These are phyloP conservation scores for Cladosporium sp. DNA, from an alignment of 2,329 filamentous ascomycete genomes.

Conservation along the genomic window DNA sequence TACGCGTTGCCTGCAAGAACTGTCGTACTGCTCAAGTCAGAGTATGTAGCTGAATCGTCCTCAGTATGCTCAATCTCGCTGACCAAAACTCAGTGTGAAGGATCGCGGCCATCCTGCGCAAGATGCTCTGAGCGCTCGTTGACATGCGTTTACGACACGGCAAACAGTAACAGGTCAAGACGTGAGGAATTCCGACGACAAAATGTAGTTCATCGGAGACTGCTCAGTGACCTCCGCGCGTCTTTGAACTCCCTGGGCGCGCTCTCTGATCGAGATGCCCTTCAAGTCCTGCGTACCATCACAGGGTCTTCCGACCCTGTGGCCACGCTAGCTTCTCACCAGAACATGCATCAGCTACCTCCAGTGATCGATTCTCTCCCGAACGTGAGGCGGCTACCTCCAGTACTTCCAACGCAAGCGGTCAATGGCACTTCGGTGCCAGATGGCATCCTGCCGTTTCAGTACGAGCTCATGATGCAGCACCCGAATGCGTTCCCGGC, in stretches of 20 bases:
- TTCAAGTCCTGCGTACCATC: neutral
- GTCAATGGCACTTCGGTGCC: neutral
- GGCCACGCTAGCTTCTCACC: neutral
- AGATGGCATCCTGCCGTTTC: neutral
- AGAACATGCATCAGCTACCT: neutral
- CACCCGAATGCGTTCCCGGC: neutral
- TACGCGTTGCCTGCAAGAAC: neutral
- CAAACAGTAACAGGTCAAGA: neutral
- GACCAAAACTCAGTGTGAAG: neutral
- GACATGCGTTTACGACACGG: neutral
- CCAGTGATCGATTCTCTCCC: neutral
- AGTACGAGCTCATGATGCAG: slow-evolving; percentile 13
- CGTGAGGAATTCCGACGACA: neutral
- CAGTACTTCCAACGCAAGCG: neutral
- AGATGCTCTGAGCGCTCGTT: neutral
- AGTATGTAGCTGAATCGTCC: neutral
- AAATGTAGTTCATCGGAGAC: neutral
- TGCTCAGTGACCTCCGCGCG: neutral
- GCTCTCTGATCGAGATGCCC: neutral
- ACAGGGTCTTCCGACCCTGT: neutral
- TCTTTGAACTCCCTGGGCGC: neutral
- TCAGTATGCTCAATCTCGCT: neutral
- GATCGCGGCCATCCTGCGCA: neutral
- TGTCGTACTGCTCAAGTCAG: neutral
- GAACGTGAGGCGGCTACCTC: neutral